Evolutionary conservation across 352 stramenopile genomes (phyloP), one percentile per base, ranked within the genome.

Genomic region (Phytophthora nicotianae): DNA sequence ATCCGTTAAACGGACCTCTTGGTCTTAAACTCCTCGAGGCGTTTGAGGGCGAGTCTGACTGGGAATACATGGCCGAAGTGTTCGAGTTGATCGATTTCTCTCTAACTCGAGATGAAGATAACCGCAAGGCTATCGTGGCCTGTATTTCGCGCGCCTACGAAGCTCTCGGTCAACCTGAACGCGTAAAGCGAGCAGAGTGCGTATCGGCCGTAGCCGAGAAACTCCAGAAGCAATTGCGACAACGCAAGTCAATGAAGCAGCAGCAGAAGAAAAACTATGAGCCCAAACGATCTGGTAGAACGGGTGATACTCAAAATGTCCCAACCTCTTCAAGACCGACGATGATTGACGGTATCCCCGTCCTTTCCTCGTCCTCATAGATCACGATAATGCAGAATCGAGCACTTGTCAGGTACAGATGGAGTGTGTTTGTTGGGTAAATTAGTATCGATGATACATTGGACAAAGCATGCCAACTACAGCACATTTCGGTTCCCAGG

Each of bases 51-150:
- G 63, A 76, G 32, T 67, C 49, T 17, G 74, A 83, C 56, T 65
- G 63, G 29, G 50, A 29, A 5, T 74, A 72, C 19, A 74, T 83
- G 65, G 45, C 61, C 1, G 55, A 78, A 24, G 29, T 77, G 6
- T 76, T 83, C 24, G 53, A 77, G 2, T 35, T 72, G 14, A 72
- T 68, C 23, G 65, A 83, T 46, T 72, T 76, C 32, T 41, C 66
- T 7, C 42, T 46, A 3, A 52, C 58, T 4, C 58, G 50, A 14
- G 65, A 53, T 7, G 58, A 66, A 38, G 68, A 72, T 9, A 45
- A 79, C 17, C 16, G 62, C 24, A 55, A 71, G 16, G 46, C 54
- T 23, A 68, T 83, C 32, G 53, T 69, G 20, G 68, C 21, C 23
- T 48, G 50, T 41, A 55, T 64, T 29, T 68, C 70, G 19, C 74